These are phyloP conservation scores for Candida anglica DNA, from an alignment of 805 yeast species.

Conservation along the genomic window DNA sequence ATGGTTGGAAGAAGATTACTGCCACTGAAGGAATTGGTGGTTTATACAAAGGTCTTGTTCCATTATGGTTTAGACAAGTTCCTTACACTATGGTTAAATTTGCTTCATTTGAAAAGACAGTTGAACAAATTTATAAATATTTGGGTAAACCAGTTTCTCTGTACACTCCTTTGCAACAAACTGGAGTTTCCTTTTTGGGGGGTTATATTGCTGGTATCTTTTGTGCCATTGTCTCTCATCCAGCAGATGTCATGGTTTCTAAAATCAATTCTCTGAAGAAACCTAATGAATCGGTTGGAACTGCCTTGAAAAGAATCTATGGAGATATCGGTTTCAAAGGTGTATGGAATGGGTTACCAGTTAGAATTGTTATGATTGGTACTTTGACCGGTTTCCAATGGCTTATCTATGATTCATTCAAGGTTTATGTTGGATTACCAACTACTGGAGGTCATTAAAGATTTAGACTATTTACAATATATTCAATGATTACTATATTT, in stretches of 20 bases:
- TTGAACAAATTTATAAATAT: constrained; percentile 67
- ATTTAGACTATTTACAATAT: not conserved
- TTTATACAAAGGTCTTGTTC: constrained; percentile 83
- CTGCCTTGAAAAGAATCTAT: constrained; percentile 73
- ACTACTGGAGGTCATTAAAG: constrained; percentile 66
- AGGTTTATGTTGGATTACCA: constrained; percentile 91
- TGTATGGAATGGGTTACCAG: constrained; percentile 91
- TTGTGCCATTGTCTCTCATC: constrained; percentile 95
- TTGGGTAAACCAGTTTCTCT: constrained; percentile 72
- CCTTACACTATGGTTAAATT: constrained; percentile 99
- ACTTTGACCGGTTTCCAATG: constrained; percentile 96
- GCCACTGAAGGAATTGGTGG: constrained; percentile 69
- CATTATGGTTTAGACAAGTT: constrained; percentile 94
- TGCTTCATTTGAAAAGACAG: constrained; percentile 90
- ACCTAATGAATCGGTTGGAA: constrained; percentile 61
- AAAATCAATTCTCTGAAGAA: constrained; percentile 74
- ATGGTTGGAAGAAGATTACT: constrained; percentile 63
- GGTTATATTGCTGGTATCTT: constrained; percentile 97
- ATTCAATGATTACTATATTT: not conserved
- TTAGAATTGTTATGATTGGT: constrained; percentile 95
- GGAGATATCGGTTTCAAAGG: constrained; percentile 82
- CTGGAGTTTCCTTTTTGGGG: constrained; percentile 91
- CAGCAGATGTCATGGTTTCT: constrained; percentile 98
- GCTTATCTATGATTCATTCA: constrained; percentile 94
- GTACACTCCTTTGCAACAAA: constrained; percentile 73